Evolutionary conservation across 805 yeast genomes (phyloP), one percentile per base, ranked within the genome.

Genomic region (Kodamaea lidongshanica): DNA sequence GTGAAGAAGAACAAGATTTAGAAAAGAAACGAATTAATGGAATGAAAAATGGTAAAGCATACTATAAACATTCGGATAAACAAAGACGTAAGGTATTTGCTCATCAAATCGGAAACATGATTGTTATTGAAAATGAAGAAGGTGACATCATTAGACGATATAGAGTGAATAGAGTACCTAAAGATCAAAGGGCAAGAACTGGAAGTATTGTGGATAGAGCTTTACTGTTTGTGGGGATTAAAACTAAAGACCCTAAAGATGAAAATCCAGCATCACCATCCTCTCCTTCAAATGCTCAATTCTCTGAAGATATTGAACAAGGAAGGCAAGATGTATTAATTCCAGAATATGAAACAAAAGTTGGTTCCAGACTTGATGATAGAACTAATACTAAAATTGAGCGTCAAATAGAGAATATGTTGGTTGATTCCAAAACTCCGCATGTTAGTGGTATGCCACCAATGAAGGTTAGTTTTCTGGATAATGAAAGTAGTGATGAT

Each of bases 131-230:
- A 54, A 83, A 87, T 46, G 84, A 74, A 25, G 95, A 88, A 8
- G 98, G 97, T 40, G 97, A 89, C 44, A 74, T 92, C 33, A 64
- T 92, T 26, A 76, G 95, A 48, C 68, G 95, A 31, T 89, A 87
- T 56, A 64, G 33, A 44, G 77, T 88, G 30, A 83, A 79, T 45
- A 70, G 74, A 3, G 85, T 77, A 41, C 28, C 23, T 19, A 29
- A 19, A 13, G 32, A 19, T n/a, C 28, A 12, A 21, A 14, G 21
- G 16, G 16, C 25, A 35, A 29, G 71, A 15, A 60, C 74, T 2
- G 50, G 58, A 2, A 53, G 73, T 4, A 52, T 66, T 27, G 55
- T 64, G 5, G 54, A 45, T 24, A 68, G 59, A 35, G 79, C 80
- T 1, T 58, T 77, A 19, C 59, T 71, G 1, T 63, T 65, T 27